Evolutionary conservation across 345 rosid species (phyloP).

Genomic region (Brassica rapa): DNA sequence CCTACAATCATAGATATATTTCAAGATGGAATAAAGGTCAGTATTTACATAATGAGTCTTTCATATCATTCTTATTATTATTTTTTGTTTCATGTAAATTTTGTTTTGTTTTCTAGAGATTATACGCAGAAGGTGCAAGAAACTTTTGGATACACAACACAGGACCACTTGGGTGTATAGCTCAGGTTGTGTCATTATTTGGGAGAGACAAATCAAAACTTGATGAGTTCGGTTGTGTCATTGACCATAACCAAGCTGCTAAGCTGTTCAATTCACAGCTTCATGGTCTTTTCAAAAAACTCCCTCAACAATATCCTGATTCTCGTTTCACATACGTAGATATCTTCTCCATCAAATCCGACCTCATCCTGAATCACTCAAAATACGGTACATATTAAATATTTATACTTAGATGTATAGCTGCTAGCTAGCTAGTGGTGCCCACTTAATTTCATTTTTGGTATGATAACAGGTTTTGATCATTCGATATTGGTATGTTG

Average conservation of each 20-base stretch:
- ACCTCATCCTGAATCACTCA: constrained; percentile 43
- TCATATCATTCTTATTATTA: background rate
- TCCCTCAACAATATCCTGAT: constrained; percentile 44
- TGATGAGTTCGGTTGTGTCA: constrained; percentile 53
- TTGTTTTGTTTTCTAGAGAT: constrained; percentile 35
- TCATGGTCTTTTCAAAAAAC: constrained; percentile 34
- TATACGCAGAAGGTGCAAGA: constrained; percentile 50
- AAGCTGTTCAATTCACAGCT: constrained; percentile 50
- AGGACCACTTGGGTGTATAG: constrained; percentile 74
- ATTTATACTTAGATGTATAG: background rate
- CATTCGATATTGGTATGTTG: constrained; percentile 93
- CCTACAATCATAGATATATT: constrained; percentile 49
- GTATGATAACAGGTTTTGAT: constrained; percentile 75
- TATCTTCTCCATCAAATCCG: constrained; percentile 54
- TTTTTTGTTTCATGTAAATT: background rate
- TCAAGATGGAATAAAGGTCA: constrained; percentile 45
- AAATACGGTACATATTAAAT: constrained; percentile 43
- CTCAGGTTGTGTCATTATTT: constrained; percentile 43
- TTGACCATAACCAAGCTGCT: constrained; percentile 52
- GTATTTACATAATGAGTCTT: background rate
- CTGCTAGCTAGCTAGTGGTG: background rate
- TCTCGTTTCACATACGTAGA: constrained; percentile 57
- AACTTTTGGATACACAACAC: constrained; percentile 75
- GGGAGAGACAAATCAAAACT: constrained; percentile 43
- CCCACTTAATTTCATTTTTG: background rate